phyloP scores from a whole-genome alignment of 139 green algal species.

The Monoraphidium neglectum region DNA sequence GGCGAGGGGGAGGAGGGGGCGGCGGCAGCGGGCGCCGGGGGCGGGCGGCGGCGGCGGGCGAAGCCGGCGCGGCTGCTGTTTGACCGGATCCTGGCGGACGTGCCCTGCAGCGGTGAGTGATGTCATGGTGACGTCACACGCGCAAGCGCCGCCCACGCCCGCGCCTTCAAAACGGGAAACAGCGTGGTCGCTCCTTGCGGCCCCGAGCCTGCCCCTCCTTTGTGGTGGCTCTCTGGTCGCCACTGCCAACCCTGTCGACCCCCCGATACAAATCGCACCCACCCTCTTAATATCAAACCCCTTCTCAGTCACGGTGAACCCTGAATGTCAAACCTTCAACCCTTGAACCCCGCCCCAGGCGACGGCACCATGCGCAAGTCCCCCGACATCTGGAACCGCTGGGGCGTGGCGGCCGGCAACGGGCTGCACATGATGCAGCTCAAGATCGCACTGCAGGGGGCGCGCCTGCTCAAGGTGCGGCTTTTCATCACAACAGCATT shows the following conservation, averaged over 20 bases:
- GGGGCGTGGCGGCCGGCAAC: conserved; percentile 76
- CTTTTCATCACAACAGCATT: not conserved
- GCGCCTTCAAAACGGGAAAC: no score
- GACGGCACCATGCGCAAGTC: conserved; percentile 98
- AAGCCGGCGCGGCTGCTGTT: conserved; percentile 40
- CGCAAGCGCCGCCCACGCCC: no score
- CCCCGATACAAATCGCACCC: no score
- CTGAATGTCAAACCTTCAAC: no score
- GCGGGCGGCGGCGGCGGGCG: not conserved
- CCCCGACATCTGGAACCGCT: conserved; percentile 96
- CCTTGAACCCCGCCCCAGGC: conserved; percentile 43
- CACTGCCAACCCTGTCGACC: no score
- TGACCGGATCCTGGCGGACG: conserved; percentile 96
- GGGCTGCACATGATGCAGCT: conserved; percentile 93
- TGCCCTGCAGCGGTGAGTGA: conserved; percentile 84
- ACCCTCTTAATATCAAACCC: no score
- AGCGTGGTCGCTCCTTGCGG: no score
- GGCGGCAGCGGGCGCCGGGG: conserved; percentile 1
- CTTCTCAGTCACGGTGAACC: no score
- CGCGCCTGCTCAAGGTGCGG: conserved; percentile 78
- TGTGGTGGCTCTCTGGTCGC: no score
- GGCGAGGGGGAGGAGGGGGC: not conserved
- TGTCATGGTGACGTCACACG: no score
- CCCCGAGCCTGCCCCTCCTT: no score
- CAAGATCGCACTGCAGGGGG: conserved; percentile 82